Base-by-base conservation (phyloP, 208 protist species). In the Hexamita inflata region DNA sequence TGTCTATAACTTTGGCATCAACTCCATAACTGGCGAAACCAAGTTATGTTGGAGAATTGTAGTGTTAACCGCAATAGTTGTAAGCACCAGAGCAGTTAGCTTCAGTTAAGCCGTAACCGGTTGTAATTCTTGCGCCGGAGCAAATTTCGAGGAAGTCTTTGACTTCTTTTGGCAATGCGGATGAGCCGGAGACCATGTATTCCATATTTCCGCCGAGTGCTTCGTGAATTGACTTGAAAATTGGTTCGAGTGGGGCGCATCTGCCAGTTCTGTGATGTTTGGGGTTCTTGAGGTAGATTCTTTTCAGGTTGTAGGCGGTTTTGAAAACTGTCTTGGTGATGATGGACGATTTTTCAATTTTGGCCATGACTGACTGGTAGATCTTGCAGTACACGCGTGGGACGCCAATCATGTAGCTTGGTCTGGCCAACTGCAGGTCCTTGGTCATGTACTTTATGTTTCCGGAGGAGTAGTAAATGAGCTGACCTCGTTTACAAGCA, bases 191-290 rank as follows among this genome's bases (percentile, higher is more conserved):
- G 7, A 70, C 35, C 30, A 70, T n/a, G n/a, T 49, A 38, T n/a
- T 70, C 64, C 11, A 70, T 9, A 19, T 70, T 35, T 35, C 64
- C 64, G 9, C 64, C 64, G 7, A 70, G 64, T 4, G 64, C 2
- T n/a, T 35, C n/a, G 7, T 49, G 11, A 70, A 70, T 70, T n/a
- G 11, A 15, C 64, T 70, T 70, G n/a, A 70, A 70, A 19, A 45
- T n/a, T 15, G 11, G 19, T 19, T 45, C 9, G 11, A 35, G 9
- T n/a, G 64, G 35, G 4, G 42, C 4, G 7, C 11, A 45, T 19
- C 35, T n/a, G 11, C 9, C 32, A n/a, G 9, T 45, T n/a, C 7
- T 45, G n/a, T n/a, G n/a, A n/a, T n/a, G n/a, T n/a, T n/a, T n/a
- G n/a, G n/a, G n/a, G n/a, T n/a, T n/a, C n/a, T n/a, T n/a, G n/a